Evolutionary conservation across 371 early-diverging fungal species (phyloP).

Genomic region (Syncephalastrum sp.): DNA sequence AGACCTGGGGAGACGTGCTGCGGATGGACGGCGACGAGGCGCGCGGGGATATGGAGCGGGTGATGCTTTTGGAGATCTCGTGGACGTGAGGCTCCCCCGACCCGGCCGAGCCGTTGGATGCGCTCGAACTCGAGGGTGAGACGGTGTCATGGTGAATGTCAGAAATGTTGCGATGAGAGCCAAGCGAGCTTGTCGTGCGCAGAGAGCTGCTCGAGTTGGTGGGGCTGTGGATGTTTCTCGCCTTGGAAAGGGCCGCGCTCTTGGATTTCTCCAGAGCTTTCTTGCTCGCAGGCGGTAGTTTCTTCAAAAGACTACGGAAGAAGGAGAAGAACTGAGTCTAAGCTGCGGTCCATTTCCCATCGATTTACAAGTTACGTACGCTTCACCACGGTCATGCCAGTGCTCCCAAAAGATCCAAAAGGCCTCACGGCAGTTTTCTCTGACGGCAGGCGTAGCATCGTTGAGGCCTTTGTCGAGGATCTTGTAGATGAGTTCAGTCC

Average conservation of each 20-base stretch:
- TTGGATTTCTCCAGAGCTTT: constrained; percentile 38
- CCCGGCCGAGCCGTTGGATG: constrained; percentile 18
- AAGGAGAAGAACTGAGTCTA: background rate
- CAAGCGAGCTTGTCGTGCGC: constrained; percentile 30
- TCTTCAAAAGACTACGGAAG: constrained; percentile 22
- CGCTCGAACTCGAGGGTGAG: constrained; percentile 20
- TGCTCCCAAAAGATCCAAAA: constrained; percentile 45
- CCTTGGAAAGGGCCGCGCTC: constrained; percentile 8
- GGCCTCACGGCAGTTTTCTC: constrained; percentile 40
- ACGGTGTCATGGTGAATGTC: constrained; percentile 20
- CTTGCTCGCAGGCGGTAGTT: constrained; percentile 21
- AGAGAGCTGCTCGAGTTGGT: constrained; percentile 30
- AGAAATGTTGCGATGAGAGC: constrained; percentile 24
- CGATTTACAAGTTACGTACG: constrained; percentile 15
- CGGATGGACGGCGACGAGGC: constrained; percentile 96
- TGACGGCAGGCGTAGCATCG: constrained; percentile 45
- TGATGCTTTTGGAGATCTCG: constrained; percentile 18
- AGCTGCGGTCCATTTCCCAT: background rate
- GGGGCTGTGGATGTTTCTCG: constrained; percentile 25
- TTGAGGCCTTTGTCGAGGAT: constrained; percentile 39
- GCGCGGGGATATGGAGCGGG: constrained; percentile 29
- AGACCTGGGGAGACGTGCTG: constrained; percentile 89
- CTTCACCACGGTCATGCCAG: constrained; percentile 46
- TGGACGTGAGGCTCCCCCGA: constrained; percentile 18
- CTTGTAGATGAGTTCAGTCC: constrained; percentile 31